phyloP scores from a whole-genome alignment of 495 filamentous ascomycete genomes.

The Aspergillus heteromorphus region DNA sequence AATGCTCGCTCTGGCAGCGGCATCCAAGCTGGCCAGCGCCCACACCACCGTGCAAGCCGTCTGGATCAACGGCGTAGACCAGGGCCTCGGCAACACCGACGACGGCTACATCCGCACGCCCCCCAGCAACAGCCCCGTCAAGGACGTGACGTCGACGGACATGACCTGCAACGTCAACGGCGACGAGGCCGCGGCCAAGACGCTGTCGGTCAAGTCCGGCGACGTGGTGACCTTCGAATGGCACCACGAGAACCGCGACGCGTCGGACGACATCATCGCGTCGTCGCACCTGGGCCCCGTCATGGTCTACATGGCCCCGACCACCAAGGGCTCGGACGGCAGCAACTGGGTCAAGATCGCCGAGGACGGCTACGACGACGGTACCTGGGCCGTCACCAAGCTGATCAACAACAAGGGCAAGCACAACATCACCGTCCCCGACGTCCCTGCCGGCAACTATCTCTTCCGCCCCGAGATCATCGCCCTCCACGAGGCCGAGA shows the following conservation, averaged over 20 bases:
- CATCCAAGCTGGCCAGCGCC: slow-evolving; percentile 17
- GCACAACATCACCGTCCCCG: slow-evolving; percentile 20
- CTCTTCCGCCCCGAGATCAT: slow-evolving; percentile 24
- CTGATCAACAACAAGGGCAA: slow-evolving; percentile 21
- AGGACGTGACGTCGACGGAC: slow-evolving; percentile 20
- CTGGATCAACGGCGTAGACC: slow-evolving; percentile 23
- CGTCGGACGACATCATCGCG: slow-evolving; percentile 24
- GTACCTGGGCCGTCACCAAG: slow-evolving; percentile 18
- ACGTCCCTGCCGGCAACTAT: slow-evolving; percentile 20
- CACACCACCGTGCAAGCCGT: slow-evolving; percentile 22
- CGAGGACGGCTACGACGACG: slow-evolving; percentile 19
- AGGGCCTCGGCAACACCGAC: slow-evolving; percentile 17
- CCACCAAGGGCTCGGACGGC: slow-evolving; percentile 15
- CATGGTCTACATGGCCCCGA: slow-evolving; percentile 21
- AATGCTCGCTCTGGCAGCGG: slow-evolving; percentile 24
- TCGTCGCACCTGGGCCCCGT: slow-evolving; percentile 18
- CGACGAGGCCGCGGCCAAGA: slow-evolving; percentile 14
- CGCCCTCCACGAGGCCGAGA: slow-evolving; percentile 18
- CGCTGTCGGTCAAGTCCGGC: slow-evolving; percentile 17
- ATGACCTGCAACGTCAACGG: slow-evolving; percentile 24
- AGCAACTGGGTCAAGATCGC: slow-evolving; percentile 21
- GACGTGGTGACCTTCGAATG: slow-evolving; percentile 25
- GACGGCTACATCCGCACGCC: slow-evolving; percentile 18
- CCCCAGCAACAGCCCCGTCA: slow-evolving; percentile 21
- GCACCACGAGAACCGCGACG: slow-evolving; percentile 18